Base-by-base conservation (phyloP, 2,329 filamentous ascomycete species). In the Colletotrichum ledebouriae region DNA sequence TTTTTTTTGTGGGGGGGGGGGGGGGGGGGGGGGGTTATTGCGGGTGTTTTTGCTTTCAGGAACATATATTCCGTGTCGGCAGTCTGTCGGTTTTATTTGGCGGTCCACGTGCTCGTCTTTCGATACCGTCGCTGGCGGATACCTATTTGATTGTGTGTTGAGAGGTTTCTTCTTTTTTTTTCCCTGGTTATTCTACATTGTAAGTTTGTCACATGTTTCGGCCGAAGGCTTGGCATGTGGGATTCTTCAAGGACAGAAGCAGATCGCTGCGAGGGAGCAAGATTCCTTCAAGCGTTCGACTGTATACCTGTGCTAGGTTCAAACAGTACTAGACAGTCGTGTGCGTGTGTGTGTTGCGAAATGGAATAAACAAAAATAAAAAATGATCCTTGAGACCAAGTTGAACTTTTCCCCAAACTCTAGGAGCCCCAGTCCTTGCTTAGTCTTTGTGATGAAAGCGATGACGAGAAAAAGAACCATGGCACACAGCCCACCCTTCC, bases 241-340 rank as follows among this genome's bases (percentile, higher is more conserved):
- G 7, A 29, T 7, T 29, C 9, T 29, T 29, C 44, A 22, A 49
- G 46, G 46, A 49, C 46, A 49, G 46, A 49, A 22, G n/a, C 46
- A 5, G 46, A 39, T 39, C 15, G 53, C 12, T 5, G 29, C 29
- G 29, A 29, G 29, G 29, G 29, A 7, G 29, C 29, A 29, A 29
- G 5, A 59, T 34, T n/a, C 12, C 52, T 34, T 20, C 17, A 22
- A 42, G 53, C 22, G 15, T 6, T 57, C n/a, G 41, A 17, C 22
- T 13, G 29, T 17, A 22, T 58, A 44, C 46, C 41, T 60, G 34
- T 52, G 47, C 47, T 62, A 62, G 59, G 59, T 44, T 46, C 20
- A 62, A 62, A 62, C 59, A 62, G 47, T 52, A 62, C 59, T 62
- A 62, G 59, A 55, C 49, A 55, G 41, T 42, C 10, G 34, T 11